phyloP scores from a whole-genome alignment of 2,329 filamentous ascomycete genomes.

The Arthroderma sp. region DNA sequence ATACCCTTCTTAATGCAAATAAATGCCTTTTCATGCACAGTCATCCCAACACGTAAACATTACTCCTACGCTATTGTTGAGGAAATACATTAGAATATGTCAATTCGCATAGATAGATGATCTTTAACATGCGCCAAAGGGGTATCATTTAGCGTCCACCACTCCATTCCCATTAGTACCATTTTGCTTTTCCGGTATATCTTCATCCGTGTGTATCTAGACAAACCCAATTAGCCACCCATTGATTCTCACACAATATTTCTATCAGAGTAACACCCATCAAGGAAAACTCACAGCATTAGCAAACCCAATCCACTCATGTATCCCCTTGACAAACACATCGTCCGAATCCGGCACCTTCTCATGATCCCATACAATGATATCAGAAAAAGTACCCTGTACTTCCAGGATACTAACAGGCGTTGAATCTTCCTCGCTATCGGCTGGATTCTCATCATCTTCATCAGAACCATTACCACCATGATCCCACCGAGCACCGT shows the following conservation, averaged over 20 bases:
- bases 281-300: conserved; percentile 42
- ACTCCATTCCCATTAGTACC: no score
- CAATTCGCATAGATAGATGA: no score
- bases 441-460: conserved; percentile 25
- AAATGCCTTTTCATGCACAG: no score
- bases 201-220: conserved; percentile 6
- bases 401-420: conserved; percentile 45
- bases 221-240: background rate
- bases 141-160: no score
- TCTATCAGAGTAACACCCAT: background rate
- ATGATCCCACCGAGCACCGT: background rate
- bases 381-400: conserved; percentile 55
- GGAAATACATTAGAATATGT: no score
- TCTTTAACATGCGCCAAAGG: no score
- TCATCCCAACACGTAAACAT: no score
- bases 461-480: background rate
- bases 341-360: conserved; percentile 50
- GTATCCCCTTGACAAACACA: conserved; percentile 57
- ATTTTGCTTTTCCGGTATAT: background rate
- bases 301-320: conserved; percentile 69
- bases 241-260: no score
- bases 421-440: conserved; percentile 35
- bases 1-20: no score
- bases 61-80: no score
- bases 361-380: conserved; percentile 81